Base-by-base conservation (phyloP, 2,329 filamentous ascomycete genomes). In the Coniosporium tulheliwenetii region DNA sequence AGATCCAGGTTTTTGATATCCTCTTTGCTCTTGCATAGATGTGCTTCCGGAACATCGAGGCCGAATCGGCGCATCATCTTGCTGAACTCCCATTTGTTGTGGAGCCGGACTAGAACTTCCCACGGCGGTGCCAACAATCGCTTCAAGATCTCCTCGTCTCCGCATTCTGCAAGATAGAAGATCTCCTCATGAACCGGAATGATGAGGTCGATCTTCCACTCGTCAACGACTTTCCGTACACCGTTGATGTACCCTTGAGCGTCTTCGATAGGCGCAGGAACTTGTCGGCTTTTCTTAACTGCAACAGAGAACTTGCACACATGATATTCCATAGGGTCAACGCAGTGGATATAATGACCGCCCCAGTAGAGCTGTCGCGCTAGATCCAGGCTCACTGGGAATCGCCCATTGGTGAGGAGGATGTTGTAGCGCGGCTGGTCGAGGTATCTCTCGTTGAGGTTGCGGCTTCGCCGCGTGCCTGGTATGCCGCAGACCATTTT, bases 161-260 rank as follows among this genome's bases (percentile, higher is more conserved):
- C 42, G 39, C 47, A 47, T 26, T 49, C 48, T 2, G 53, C 49
- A 10, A 57, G 48, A 41, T 48, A 51, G 45, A 56, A 56, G 12
- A 54, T 50, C 41, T 57, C 55, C 36, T 57, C 53, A 41, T 58
- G 53, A 30, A 58, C 47, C 2, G 52, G 54, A 33, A 57, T 49
- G 8, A 52, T 44, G 7, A 51, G 36, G 42, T 51, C 43, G 31
- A 53, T 52, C 2, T 48, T 38, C n/a, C 39, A 30, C 36, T 48
- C 42, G 9, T 29, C 16, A 10, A 53, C 39, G 13, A 44, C 48
- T 10, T 43, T 15, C 35, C 42, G 32, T 0, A 52, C 45, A 10
- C 36, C 44, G 2, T 43, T 15, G 29, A 48, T 43, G 38, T 51
- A 52, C 8, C 48, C 47, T 1, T 36, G 12, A 16, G 45, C 33